phyloP scores from a whole-genome alignment of 257 asterid species.

The Leptodermis oblonga region DNA sequence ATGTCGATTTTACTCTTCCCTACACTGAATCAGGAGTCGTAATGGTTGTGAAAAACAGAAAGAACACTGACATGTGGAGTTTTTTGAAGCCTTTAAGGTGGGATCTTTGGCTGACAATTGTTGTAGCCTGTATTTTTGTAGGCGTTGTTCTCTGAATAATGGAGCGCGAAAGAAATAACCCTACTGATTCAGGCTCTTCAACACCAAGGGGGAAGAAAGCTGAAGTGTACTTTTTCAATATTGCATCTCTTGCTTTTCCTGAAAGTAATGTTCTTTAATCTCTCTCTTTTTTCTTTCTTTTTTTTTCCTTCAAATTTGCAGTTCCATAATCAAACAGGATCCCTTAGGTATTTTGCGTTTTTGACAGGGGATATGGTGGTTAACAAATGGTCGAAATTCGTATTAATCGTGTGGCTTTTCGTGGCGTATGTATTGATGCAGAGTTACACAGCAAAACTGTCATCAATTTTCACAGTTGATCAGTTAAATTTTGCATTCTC shows the following conservation, averaged over 20 bases:
- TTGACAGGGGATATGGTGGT: slow-evolving; percentile 47
- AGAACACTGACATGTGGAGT: slow-evolving; percentile 45
- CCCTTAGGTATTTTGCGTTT: background rate
- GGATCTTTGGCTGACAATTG: slow-evolving; percentile 44
- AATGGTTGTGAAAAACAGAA: slow-evolving; percentile 38
- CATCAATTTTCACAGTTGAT: slow-evolving; percentile 51
- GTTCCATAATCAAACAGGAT: background rate
- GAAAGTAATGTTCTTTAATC: slow-evolving; percentile 23
- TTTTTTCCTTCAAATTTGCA: background rate
- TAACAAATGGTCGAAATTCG: slow-evolving; percentile 38
- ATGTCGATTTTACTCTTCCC: slow-evolving; percentile 49
- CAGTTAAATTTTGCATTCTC: slow-evolving; percentile 37
- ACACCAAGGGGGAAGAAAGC: slow-evolving; percentile 14
- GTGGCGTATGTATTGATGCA: slow-evolving; percentile 50
- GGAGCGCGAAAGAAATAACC: slow-evolving; percentile 22
- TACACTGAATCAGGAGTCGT: slow-evolving; percentile 54
- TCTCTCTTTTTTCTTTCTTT: background rate
- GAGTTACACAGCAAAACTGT: slow-evolving; percentile 51
- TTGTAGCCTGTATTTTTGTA: slow-evolving; percentile 23
- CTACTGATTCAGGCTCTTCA: slow-evolving; percentile 10
- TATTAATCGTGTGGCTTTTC: slow-evolving; percentile 42
- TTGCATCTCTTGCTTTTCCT: slow-evolving; percentile 56
- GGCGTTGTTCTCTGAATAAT: slow-evolving; percentile 30
- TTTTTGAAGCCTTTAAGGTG: slow-evolving; percentile 38
- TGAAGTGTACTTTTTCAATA: slow-evolving; percentile 30